Conservation (phyloP, 73 alveolate genomes). For the Tetrahymena malaccensis region DNA sequence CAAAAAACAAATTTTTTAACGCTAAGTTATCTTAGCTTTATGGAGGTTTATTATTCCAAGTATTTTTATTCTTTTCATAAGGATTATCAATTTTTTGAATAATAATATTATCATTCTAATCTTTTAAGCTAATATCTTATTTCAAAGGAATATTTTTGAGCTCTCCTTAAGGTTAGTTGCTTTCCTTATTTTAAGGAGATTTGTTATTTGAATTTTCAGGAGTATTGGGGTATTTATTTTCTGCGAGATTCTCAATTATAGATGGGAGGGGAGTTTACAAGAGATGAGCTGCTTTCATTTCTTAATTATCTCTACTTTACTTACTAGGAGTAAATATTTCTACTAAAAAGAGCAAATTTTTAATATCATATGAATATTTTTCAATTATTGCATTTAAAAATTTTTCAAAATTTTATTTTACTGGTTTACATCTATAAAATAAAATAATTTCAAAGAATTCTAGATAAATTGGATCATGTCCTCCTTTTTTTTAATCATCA, state of each 20-base stretch:
- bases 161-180: background rate
- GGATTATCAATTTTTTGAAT: no score
- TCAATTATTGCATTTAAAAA: background rate
- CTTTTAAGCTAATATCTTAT: background rate
- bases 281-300: background rate
- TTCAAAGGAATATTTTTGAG: background rate
- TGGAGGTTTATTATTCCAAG: no score
- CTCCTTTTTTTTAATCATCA: background rate
- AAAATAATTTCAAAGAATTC: background rate
- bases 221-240: background rate
- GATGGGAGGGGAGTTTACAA: background rate
- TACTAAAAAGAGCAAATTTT: background rate
- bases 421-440: background rate
- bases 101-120: no score
- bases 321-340: background rate
- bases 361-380: background rate
- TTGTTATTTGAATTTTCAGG: background rate
- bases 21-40: background rate
- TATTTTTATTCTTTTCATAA: no score
- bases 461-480: background rate
- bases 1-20: background rate
- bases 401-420: background rate
- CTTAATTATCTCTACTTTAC: background rate
- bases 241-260: background rate
- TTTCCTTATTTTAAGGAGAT: background rate